Conservation (phyloP, 2,329 filamentous ascomycete genomes). For the Penicillium oxalicum region DNA sequence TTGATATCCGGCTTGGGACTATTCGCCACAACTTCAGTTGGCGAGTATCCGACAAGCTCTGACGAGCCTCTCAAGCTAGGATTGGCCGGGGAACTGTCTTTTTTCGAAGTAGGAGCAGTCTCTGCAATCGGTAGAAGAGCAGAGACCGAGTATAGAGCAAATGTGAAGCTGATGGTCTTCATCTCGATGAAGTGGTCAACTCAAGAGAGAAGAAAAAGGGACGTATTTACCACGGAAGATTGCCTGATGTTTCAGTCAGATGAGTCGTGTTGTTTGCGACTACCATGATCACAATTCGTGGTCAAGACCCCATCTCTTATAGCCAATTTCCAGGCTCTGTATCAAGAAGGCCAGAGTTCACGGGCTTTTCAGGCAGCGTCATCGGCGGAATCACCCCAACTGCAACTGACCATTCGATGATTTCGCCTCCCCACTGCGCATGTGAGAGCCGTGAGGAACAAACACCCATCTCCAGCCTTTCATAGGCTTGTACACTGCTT, state of each 20-base stretch:
- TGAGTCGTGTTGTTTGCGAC: no score
- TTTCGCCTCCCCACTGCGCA: no score
- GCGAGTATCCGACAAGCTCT: slow-evolving; percentile 36
- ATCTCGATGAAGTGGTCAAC: neutral
- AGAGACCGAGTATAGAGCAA: slow-evolving; percentile 2
- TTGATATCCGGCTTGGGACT: slow-evolving; percentile 33
- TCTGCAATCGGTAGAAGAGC: slow-evolving; percentile 10
- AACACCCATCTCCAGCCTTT: no score
- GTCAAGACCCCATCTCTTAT: neutral
- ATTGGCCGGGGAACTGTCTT: slow-evolving; percentile 12
- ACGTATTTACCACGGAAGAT: neutral
- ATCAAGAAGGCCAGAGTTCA: no score
- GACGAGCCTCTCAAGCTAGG: slow-evolving; percentile 26
- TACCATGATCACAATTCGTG: no score
- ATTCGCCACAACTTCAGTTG: slow-evolving; percentile 31
- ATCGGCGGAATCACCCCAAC: no score
- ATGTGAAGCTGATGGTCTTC: slow-evolving; percentile 9
- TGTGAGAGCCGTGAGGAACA: no score
- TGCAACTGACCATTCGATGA: no score
- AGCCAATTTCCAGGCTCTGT: neutral
- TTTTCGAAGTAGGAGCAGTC: slow-evolving; percentile 20
- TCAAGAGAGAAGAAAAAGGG: neutral
- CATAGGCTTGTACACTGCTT: no score
- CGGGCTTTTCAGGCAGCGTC: no score
- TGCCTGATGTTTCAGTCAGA: no score